These are phyloP conservation scores for Platanthera guangdongensis DNA, from an alignment of 106 monocot genomes.

Conservation along the genomic window DNA sequence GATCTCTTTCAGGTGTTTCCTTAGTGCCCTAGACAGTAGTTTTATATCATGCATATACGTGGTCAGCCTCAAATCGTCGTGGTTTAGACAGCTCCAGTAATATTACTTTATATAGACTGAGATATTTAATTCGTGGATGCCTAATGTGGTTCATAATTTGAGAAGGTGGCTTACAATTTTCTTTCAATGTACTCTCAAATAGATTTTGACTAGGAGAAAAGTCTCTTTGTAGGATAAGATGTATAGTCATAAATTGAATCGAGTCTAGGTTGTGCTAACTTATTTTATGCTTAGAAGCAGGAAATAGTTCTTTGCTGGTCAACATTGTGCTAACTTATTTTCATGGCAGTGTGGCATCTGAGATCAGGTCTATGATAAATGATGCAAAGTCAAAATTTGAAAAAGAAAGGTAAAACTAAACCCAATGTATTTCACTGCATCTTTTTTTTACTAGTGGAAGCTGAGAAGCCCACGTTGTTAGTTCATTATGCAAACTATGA, in stretches of 20 bases:
- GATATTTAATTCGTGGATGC: not conserved
- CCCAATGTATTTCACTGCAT: not conserved
- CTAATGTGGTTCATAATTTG: not conserved
- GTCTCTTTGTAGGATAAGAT: not conserved
- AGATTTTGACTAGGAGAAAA: not conserved
- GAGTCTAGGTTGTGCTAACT: not conserved
- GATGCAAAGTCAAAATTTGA: conserved; percentile 51
- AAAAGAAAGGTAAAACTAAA: conserved; percentile 53
- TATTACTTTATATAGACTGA: not conserved
- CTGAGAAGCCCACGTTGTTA: not conserved
- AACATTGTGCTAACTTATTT: not conserved
- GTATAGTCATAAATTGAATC: not conserved
- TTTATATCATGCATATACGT: too few species aligned
- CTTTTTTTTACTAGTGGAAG: not conserved
- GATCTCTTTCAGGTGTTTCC: not conserved
- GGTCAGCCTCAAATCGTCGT: too few species aligned
- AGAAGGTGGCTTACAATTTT: not conserved
- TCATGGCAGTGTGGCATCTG: conserved; percentile 36
- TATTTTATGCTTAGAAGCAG: not conserved
- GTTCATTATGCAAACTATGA: not conserved
- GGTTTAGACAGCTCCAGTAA: not conserved
- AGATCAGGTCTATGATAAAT: conserved; percentile 36
- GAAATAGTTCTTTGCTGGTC: not conserved
- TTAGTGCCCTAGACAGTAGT: not conserved
- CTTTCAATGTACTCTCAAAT: not conserved